A percentile compares a stretch with the other conserved stretches of the same genome.
phyloP scores from a whole-genome alignment of 148 eudicot genomes.

The Persicaria maculosa region DNA sequence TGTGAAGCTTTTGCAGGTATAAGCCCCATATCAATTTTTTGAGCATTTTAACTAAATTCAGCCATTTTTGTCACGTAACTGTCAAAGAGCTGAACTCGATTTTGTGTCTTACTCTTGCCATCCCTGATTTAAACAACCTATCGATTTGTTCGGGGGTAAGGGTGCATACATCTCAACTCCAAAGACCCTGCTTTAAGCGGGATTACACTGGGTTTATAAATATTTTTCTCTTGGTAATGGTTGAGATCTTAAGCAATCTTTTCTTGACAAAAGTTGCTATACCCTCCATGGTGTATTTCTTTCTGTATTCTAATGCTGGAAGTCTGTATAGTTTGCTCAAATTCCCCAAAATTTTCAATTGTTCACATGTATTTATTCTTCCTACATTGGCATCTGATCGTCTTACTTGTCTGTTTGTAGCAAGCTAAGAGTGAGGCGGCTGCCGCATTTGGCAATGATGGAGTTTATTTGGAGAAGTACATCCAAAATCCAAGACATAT shows the following conservation, averaged over 20 bases:
- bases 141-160: too few relatives aligned
- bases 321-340: neutral
- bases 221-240: neutral
- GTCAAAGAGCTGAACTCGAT: too few relatives aligned
- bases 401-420: conserved; percentile 25
- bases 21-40: conserved; percentile 8
- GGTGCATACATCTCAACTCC: too few relatives aligned
- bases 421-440: conserved; percentile 99
- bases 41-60: too few relatives aligned
- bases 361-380: neutral
- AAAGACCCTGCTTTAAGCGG: too few relatives aligned
- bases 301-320: neutral
- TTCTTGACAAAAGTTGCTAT: neutral
- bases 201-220: too few relatives aligned
- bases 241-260: neutral
- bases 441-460: conserved; percentile 99
- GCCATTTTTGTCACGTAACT: too few relatives aligned
- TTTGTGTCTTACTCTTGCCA: neutral
- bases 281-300: neutral
- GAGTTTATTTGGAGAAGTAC: conserved; percentile 89
- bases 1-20: conserved; percentile 93
- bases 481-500: conserved; percentile 94
- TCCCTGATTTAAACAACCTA: neutral
- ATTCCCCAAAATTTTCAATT: neutral
- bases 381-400: neutral